A percentile compares a stretch with the other conserved stretches of the same genome.
Evolutionary conservation across 140 eudicot species (phyloP).

Genomic region (Anethum foeniculum): DNA sequence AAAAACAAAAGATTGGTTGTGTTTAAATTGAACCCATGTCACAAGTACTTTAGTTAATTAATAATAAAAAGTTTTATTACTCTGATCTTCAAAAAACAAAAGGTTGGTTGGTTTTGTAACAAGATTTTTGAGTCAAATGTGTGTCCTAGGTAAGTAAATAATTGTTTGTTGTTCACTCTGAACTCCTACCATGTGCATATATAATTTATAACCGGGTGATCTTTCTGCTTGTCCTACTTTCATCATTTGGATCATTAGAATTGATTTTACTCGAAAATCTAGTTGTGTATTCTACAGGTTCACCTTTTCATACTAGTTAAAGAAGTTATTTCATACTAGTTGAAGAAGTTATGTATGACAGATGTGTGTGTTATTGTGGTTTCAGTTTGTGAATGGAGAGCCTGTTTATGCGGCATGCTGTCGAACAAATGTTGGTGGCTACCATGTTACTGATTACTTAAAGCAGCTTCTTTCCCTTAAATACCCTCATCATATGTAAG

Average conservation of each 20-base stretch:
- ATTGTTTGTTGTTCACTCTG: not conserved
- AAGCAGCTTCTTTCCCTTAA: conserved; percentile 96
- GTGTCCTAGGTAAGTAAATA: not conserved
- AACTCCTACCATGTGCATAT: not conserved
- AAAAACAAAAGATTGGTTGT: no score
- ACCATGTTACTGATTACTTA: conserved; percentile 85
- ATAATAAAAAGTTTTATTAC: no score
- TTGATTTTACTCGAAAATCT: not conserved
- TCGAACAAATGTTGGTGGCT: conserved; percentile 97
- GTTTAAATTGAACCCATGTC: no score
- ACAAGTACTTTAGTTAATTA: no score
- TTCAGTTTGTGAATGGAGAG: conserved; percentile 86
- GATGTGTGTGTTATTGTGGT: conserved; percentile 6
- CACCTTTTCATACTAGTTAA: not conserved
- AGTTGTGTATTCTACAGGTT: not conserved
- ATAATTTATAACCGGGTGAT: not conserved
- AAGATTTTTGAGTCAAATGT: not conserved
- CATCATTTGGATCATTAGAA: not conserved
- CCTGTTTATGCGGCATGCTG: conserved; percentile 93
- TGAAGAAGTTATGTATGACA: not conserved
- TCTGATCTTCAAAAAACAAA: no score
- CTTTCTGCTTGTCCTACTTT: not conserved
- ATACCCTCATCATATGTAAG: conserved; percentile 88
- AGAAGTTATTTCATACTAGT: not conserved
- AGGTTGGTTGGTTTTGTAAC: no score